Percentiles rank a stretch among this genome's conserved stretches.
These are phyloP conservation scores for Fagopyrum esculentum DNA, from an alignment of 148 eudicot species.

Conservation along the genomic window DNA sequence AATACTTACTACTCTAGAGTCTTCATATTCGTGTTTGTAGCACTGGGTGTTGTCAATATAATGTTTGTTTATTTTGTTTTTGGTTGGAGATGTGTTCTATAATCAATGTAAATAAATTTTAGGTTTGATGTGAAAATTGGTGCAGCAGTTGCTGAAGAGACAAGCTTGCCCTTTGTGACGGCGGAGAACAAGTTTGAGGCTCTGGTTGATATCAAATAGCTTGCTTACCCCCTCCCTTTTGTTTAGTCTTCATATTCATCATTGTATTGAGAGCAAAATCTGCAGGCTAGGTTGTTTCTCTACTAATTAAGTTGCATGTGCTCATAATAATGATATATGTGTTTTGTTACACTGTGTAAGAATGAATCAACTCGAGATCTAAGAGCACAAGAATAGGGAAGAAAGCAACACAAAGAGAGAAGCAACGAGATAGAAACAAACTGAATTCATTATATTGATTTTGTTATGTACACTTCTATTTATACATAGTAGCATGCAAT, in stretches of 20 bases:
- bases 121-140: conserved; percentile 97
- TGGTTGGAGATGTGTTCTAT: not conserved
- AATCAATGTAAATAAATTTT: conserved; percentile 3
- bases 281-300: not conserved
- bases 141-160: conserved; percentile 89
- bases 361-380: too few species aligned
- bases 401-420: too few species aligned
- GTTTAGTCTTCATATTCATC: not conserved
- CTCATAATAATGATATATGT: not conserved
- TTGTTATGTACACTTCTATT: too few species aligned
- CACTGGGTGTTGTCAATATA: not conserved
- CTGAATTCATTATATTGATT: too few species aligned
- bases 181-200: conserved; percentile 99
- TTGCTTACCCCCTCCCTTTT: not conserved
- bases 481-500: too few species aligned
- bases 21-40: too few species aligned
- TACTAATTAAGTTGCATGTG: not conserved
- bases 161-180: conserved; percentile 83
- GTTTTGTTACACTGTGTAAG: too few species aligned
- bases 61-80: not conserved
- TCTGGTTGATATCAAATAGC: conserved; percentile 37
- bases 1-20: too few species aligned
- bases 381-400: too few species aligned
- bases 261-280: not conserved
- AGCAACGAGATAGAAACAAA: too few species aligned